A percentile compares a stretch with the other conserved stretches of the same genome.
Conservation (phyloP, 768 basidiomycete species). For the Tylopilus sp. region DNA sequence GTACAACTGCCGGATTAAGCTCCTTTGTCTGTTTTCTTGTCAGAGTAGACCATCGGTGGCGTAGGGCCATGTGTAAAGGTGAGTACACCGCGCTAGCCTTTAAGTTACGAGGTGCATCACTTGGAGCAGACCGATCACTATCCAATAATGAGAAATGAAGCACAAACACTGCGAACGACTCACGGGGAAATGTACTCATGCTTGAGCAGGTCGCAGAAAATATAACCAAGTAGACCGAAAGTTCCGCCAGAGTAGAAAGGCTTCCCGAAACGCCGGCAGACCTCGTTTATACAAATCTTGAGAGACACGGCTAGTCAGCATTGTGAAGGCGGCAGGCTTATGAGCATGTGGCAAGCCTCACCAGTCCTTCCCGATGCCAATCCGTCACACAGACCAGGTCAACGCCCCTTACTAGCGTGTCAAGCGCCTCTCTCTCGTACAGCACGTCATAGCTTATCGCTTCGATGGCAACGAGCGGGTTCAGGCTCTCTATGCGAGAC, state of each 20-base stretch:
- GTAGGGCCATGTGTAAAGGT: constrained; percentile 58
- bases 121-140: constrained; percentile 63
- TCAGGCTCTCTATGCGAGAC: constrained; percentile 81
- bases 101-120: constrained; percentile 56
- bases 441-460: constrained; percentile 50
- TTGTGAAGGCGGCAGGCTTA: not conserved
- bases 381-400: constrained; percentile 91
- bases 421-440: constrained; percentile 51
- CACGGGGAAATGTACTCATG: constrained; percentile 87
- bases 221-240: constrained; percentile 88
- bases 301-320: constrained; percentile 7
- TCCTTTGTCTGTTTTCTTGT: constrained; percentile 78
- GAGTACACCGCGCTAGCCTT: constrained; percentile 64
- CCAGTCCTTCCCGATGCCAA: constrained; percentile 63
- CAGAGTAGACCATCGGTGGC: constrained; percentile 65
- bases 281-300: constrained; percentile 74
- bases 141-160: constrained; percentile 6
- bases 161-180: constrained; percentile 31
- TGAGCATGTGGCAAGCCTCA: constrained; percentile 38
- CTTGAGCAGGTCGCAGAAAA: constrained; percentile 87
- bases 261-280: constrained; percentile 70
- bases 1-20: constrained; percentile 71
- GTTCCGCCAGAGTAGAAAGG: constrained; percentile 92
- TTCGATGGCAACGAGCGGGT: constrained; percentile 86
- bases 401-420: constrained; percentile 56